Percentiles rank a stretch among this genome's conserved stretches.
Conservation (phyloP, 305 asterid species). For the Rubia peregrina region DNA sequence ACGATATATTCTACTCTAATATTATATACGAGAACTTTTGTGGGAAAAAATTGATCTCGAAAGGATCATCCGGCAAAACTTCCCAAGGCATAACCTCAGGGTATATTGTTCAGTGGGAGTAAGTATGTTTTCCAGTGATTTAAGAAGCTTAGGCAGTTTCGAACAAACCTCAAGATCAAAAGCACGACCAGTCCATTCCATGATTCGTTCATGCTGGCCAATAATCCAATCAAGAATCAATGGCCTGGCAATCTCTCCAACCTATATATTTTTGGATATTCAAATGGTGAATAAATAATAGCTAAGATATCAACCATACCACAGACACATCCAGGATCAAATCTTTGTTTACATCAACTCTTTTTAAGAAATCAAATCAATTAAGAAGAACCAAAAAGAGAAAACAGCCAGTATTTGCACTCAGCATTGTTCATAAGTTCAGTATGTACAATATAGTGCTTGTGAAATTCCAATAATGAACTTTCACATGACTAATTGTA, state of each 20-base stretch:
- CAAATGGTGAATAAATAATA: neutral
- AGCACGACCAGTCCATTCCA: constrained; percentile 96
- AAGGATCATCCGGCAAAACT: neutral
- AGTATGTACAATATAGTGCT: neutral
- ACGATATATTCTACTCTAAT: neutral
- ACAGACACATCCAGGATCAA: neutral
- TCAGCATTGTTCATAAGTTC: neutral
- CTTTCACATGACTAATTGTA: neutral
- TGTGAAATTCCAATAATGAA: neutral
- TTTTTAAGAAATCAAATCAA: neutral
- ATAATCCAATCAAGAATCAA: constrained; percentile 95
- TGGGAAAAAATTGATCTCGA: neutral
- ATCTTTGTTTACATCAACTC: neutral
- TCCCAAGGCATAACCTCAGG: neutral
- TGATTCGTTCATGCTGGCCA: constrained; percentile 71
- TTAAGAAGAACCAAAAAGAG: neutral
- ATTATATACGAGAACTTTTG: neutral
- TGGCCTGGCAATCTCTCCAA: constrained; percentile 70
- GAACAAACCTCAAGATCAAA: constrained; percentile 85
- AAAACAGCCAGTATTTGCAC: neutral
- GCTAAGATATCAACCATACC: neutral
- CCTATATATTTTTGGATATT: constrained; percentile 33
- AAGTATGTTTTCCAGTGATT: neutral
- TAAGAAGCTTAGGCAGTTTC: constrained; percentile 12
- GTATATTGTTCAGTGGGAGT: neutral